Conservation (phyloP, 306 rosid species). For the Cucurbita argyrosperma region DNA sequence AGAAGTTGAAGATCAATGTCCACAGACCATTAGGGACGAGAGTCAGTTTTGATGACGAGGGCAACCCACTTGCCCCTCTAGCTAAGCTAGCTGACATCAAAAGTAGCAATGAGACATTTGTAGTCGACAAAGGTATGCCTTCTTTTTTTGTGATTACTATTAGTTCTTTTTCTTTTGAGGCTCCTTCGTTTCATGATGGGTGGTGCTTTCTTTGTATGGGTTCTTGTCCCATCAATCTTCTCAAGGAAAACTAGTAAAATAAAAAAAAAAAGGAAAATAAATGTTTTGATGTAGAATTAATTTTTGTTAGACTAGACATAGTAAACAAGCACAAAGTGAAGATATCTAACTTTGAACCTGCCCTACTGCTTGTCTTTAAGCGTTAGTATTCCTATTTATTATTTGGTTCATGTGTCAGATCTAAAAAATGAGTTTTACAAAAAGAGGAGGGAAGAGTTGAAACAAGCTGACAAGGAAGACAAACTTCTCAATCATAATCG, state of each 20-base stretch:
- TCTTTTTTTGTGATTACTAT: not conserved
- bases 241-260: not conserved
- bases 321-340: not conserved
- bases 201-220: not conserved
- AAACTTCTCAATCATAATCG: slow-evolving; percentile 52
- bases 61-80: slow-evolving; percentile 60
- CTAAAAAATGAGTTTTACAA: slow-evolving; percentile 53
- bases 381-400: not conserved
- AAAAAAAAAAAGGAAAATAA: not conserved
- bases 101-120: slow-evolving; percentile 16
- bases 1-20: slow-evolving; percentile 70
- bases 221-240: not conserved
- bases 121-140: slow-evolving; percentile 50
- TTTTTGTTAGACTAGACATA: not conserved
- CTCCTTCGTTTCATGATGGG: not conserved
- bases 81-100: slow-evolving; percentile 55
- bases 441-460: slow-evolving; percentile 60
- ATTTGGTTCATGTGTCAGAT: slow-evolving; percentile 22
- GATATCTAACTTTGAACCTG: not conserved
- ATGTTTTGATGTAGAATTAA: not conserved
- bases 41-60: slow-evolving; percentile 80
- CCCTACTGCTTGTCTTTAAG: not conserved
- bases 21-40: slow-evolving; percentile 69
- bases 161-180: not conserved
- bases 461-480: slow-evolving; percentile 71